Percentiles rank a stretch among this genome's conserved stretches.
Evolutionary conservation across 805 yeast species (phyloP).

Genomic region (Suhomyces pyralidae): DNA sequence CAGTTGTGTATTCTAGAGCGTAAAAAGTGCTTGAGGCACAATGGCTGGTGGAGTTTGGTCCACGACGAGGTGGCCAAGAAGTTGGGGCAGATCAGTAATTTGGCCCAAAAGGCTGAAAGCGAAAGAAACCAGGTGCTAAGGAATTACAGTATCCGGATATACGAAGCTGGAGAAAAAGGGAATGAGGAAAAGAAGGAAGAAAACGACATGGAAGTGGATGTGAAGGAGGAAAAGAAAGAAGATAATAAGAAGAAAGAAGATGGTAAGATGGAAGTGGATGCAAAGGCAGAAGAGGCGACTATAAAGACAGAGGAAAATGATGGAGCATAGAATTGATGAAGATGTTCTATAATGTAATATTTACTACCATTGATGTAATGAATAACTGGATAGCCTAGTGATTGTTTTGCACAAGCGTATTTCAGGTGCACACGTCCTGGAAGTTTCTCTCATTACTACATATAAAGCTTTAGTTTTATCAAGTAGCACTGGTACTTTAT

Average conservation of each 20-base stretch:
- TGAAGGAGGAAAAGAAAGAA: neutral
- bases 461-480: too few species aligned
- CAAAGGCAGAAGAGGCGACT: neutral
- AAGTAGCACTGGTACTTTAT: too few species aligned
- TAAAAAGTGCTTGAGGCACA: slow-evolving; percentile 55
- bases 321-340: too few species aligned
- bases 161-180: slow-evolving; percentile 11
- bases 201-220: neutral
- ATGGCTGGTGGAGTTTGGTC: slow-evolving; percentile 45
- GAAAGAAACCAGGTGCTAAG: slow-evolving; percentile 29
- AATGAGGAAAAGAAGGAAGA: neutral
- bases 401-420: too few species aligned
- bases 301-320: neutral
- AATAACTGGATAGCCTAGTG: too few species aligned
- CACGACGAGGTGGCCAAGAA: slow-evolving; percentile 30
- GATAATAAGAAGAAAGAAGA: neutral
- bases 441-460: too few species aligned
- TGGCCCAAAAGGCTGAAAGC: slow-evolving; percentile 25
- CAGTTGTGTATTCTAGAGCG: slow-evolving; percentile 50
- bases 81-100: slow-evolving; percentile 32
- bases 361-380: too few species aligned
- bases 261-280: neutral
- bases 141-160: slow-evolving; percentile 34
- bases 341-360: too few species aligned
- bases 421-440: too few species aligned